Evolutionary conservation across 768 basidiomycete genomes (phyloP).

Genomic region (Pisolithus tinctorius): DNA sequence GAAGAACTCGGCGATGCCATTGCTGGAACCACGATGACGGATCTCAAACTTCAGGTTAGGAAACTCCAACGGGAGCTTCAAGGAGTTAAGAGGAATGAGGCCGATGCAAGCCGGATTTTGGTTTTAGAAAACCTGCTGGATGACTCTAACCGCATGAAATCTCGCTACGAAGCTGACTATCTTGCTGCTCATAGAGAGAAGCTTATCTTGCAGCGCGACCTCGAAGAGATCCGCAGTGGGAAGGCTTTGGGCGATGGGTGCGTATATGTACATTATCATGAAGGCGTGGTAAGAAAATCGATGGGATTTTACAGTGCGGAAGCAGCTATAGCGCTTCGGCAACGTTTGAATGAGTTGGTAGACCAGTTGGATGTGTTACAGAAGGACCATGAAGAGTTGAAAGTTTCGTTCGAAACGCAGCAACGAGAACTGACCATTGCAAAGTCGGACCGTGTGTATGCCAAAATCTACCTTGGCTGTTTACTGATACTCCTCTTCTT

Average conservation of each 20-base stretch:
- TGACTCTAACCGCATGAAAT: constrained; percentile 87
- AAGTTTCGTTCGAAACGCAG: constrained; percentile 58
- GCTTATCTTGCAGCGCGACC: constrained; percentile 66
- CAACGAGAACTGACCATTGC: constrained; percentile 71
- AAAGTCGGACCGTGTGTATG: constrained; percentile 71
- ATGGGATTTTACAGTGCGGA: constrained; percentile 50
- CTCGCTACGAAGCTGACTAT: constrained; percentile 84
- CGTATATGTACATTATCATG: constrained; percentile 12
- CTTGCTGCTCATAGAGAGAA: constrained; percentile 78
- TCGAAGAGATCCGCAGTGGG: constrained; percentile 89
- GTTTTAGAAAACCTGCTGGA: constrained; percentile 90
- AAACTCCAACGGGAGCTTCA: constrained; percentile 78
- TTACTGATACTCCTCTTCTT: constrained; percentile 4
- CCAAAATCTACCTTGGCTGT: background rate
- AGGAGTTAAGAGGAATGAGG: constrained; percentile 65
- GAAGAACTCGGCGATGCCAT: constrained; percentile 87
- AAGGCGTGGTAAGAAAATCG: background rate
- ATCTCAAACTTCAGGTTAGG: constrained; percentile 82
- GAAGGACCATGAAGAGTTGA: constrained; percentile 62
- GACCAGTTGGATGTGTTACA: constrained; percentile 70
- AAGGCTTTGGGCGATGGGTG: constrained; percentile 79
- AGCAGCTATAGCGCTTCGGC: constrained; percentile 82
- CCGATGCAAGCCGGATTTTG: constrained; percentile 65
- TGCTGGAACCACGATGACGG: constrained; percentile 81
- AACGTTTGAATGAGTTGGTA: constrained; percentile 80